Percentiles rank a stretch among this genome's conserved stretches.
These are phyloP conservation scores for Chalciporus piperatus DNA, from an alignment of 768 basidiomycete species.

Conservation along the genomic window DNA sequence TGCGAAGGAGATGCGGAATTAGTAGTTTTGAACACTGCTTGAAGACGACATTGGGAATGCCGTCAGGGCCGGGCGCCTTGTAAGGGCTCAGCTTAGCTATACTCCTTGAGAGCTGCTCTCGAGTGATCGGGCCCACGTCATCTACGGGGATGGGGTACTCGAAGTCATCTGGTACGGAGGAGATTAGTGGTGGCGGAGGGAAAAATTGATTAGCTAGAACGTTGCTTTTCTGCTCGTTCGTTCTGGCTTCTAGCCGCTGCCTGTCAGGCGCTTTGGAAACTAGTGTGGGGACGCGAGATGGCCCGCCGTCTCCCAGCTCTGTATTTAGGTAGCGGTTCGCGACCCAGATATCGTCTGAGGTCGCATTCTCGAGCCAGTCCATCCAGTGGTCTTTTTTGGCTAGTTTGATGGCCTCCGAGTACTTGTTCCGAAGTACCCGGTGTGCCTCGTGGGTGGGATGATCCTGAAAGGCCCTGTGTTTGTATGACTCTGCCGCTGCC, in stretches of 20 bases:
- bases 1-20: background rate
- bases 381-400: conserved; percentile 22
- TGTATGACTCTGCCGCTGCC: too few relatives aligned
- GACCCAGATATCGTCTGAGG: conserved; percentile 18
- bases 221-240: conserved; percentile 22
- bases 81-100: conserved; percentile 13
- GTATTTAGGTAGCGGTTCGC: conserved; percentile 21
- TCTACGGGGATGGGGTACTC: background rate
- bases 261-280: background rate
- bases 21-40: conserved; percentile 12
- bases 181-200: conserved; percentile 9
- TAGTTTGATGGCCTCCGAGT: background rate
- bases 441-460: too few relatives aligned
- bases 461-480: too few relatives aligned
- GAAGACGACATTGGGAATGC: conserved; percentile 26
- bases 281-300: background rate
- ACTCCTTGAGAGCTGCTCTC: conserved; percentile 3
- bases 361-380: conserved; percentile 25
- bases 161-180: background rate
- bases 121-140: conserved; percentile 1
- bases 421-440: too few relatives aligned
- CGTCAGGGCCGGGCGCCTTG: conserved; percentile 27
- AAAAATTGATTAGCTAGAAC: conserved; percentile 23
- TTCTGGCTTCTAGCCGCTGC: background rate
- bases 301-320: background rate